Base-by-base conservation (phyloP, 805 yeast genomes). In the Candida insectalens region DNA sequence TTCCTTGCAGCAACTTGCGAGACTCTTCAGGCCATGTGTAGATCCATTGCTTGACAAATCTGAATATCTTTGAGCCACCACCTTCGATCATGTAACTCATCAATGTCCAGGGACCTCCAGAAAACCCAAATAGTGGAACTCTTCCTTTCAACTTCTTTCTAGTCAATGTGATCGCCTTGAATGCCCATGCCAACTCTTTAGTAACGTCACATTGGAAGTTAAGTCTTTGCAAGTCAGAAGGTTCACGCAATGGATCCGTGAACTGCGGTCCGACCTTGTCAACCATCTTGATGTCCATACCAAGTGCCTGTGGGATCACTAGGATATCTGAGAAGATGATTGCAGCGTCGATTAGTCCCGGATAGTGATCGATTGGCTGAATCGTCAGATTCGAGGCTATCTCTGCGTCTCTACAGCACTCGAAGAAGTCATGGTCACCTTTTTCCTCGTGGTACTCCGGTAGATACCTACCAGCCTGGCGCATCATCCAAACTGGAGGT, bases 81-180 rank as follows among this genome's bases (percentile, higher is more conserved):
- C 98, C 98, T 60, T 92, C 98, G 39, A 87, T 77, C 96, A 92
- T 92, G 62, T 92, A 92, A 25, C 88, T 95, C 63, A 92, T 67
- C 39, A 92, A 63, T 9, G 98, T 92, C 96, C 96, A 92, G 36
- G 98, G 98, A 6, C 95, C 96, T 35, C 98, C 98, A 45, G 87
- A 83, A 60, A 92, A 92, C 3, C 98, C 98, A 33, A 92, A 67
- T 41, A 92, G 64, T 19, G 98, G 98, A 9, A 88, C 96, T 49
- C 94, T 72, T 33, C 98, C 98, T 27, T 77, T 61, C 39, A 92
- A 69, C 50, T 83, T 84, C 42, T 67, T 67, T 58, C 98, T 72
- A n/a, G 98, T 92, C 43, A 83, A 60, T 3, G 94, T 81, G 45
- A 92, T 83, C n/a, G 96, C 82, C 49, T 82, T 78, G 63, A 84